Conservation (phyloP, 257 asterid genomes). For the Nicotiana obtusifolia region DNA sequence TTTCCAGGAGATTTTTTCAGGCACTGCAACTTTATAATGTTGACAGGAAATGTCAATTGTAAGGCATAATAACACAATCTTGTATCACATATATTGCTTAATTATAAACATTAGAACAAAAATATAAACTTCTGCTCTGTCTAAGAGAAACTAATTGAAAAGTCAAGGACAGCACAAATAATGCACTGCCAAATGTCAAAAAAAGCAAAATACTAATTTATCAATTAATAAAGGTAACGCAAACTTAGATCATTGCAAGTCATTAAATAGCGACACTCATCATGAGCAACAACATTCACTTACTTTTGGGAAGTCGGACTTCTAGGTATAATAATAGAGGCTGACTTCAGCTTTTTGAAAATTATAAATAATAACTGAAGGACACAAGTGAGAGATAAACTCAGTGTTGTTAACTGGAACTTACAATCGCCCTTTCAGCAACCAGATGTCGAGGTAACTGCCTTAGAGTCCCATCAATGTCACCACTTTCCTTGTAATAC, state of each 20-base stretch:
- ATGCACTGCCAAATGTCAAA: neutral
- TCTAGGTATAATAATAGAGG: neutral
- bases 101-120: neutral
- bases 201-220: neutral
- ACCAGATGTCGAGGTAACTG: conserved; percentile 83
- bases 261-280: neutral
- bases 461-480: conserved; percentile 74
- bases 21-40: conserved; percentile 55
- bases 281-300: neutral
- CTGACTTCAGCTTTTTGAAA: neutral
- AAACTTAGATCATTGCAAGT: neutral
- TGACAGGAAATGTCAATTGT: conserved; percentile 20
- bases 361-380: neutral
- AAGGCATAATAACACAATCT: neutral
- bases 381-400: neutral
- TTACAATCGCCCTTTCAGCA: conserved; percentile 90
- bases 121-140: neutral
- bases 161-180: neutral
- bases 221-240: neutral
- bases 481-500: conserved; percentile 74
- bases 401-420: conserved; percentile 19
- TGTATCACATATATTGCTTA: neutral
- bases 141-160: conserved; percentile 4
- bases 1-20: conserved; percentile 73
- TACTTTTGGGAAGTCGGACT: neutral